phyloP scores from a whole-genome alignment of 768 basidiomycete species.

The Trametes punicea region DNA sequence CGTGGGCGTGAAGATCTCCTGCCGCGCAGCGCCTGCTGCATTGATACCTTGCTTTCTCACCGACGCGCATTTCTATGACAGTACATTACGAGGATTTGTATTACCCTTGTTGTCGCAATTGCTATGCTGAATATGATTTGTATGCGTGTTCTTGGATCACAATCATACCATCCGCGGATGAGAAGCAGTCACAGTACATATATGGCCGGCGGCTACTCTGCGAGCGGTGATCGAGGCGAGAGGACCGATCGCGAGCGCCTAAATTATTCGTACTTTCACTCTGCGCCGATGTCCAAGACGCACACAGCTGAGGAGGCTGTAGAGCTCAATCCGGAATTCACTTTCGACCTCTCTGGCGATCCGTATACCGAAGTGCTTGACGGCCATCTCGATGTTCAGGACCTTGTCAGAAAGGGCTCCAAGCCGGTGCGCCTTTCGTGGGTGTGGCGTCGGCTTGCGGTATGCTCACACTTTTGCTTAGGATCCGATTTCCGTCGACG shows the following conservation, averaged over 20 bases:
- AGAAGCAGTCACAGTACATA: no score
- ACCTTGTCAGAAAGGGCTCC: slow-evolving; percentile 57
- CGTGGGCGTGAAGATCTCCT: slow-evolving; percentile 17
- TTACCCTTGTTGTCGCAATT: slow-evolving; percentile 21
- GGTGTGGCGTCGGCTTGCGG: background rate
- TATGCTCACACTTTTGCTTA: slow-evolving; percentile 29
- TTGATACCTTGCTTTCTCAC: slow-evolving; percentile 21
- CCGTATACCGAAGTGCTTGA: slow-evolving; percentile 57
- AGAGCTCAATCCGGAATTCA: slow-evolving; percentile 76
- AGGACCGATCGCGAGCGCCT: slow-evolving; percentile 13
- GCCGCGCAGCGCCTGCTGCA: slow-evolving; percentile 9
- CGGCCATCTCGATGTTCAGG: slow-evolving; percentile 40
- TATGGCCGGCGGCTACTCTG: background rate
- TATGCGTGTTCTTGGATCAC: slow-evolving; percentile 18
- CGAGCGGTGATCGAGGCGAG: background rate
- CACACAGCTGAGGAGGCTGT: slow-evolving; percentile 47
- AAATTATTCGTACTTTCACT: slow-evolving; percentile 10
- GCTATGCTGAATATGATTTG: slow-evolving; percentile 23
- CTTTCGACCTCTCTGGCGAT: slow-evolving; percentile 76
- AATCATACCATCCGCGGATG: no score
- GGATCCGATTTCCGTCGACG: slow-evolving; percentile 85
- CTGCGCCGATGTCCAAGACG: slow-evolving; percentile 18
- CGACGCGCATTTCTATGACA: slow-evolving; percentile 20
- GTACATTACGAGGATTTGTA: slow-evolving; percentile 21
- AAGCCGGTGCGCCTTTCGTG: slow-evolving; percentile 50